Evolutionary conservation across 371 early-diverging fungal species (phyloP), one percentile per base, ranked within the genome.

Genomic region (Phascolomyces articulosus): DNA sequence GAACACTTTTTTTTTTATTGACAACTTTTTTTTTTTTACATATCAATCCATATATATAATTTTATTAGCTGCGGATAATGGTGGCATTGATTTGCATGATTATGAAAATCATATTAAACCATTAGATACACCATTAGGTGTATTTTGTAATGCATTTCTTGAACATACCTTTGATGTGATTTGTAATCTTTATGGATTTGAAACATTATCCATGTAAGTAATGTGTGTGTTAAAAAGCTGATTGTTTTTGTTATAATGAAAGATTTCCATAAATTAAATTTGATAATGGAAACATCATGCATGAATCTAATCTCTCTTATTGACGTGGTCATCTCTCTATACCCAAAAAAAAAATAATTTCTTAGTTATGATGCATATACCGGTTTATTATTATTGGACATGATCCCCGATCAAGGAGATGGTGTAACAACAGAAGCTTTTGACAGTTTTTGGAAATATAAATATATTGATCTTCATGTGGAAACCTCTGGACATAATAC

Each of bases 401-500:
- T 72, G 68, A 38, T 66, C 29, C 34, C 34, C n/a, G 70, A 67
- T 28, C 56, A 64, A 16, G 70, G 69, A 1, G 68, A 69, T 24
- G 70, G 70, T 4, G 10, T 58, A 38, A 29, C 38, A 47, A 41
- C 34, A 23, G 38, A 56, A 9, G 60, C 44, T 3, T 62, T 65
- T 16, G 69, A 67, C 24, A 58, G 60, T 21, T 18, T 64, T 28
- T 76, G 77, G 77, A 28, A 58, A 3, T 67, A 69, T 18, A 63
- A 78, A 55, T 73, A 73, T 55, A 65, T 71, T 15, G 84, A 85
- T 47, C 53, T 82, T 29, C 78, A 74, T 26, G 75, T 85, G 24
- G 86, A 85, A 63, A 65, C 73, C 0, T 68, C 70, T 24, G 86
- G 84, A 4, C 47, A 49, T 1, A 75, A 79, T 64, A 84, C 84